A percentile compares a stretch with the other conserved stretches of the same genome.
Evolutionary conservation across 73 alveolate species (phyloP).

Genomic region (Stentor coeruleus): DNA sequence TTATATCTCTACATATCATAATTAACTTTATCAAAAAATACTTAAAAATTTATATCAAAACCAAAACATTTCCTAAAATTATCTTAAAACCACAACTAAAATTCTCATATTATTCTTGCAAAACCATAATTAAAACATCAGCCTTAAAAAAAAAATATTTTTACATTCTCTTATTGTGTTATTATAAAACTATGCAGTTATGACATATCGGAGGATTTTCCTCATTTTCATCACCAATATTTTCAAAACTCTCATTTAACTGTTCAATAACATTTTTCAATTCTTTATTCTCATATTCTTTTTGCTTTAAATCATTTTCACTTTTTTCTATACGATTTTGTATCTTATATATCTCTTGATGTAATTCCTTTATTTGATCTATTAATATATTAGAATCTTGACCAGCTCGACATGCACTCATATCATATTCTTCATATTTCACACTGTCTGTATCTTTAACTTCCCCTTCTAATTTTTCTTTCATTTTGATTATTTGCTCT

Average conservation of each 20-base stretch:
- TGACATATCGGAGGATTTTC: not conserved
- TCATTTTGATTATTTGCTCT: not conserved
- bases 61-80: too few species aligned
- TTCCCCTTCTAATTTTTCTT: not conserved
- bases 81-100: too few species aligned
- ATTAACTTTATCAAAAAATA: too few species aligned
- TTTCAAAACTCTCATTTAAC: not conserved
- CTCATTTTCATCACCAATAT: not conserved
- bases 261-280: not conserved
- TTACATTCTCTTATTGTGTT: too few species aligned
- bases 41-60: too few species aligned
- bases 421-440: not conserved
- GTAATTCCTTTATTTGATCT: not conserved
- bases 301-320: not conserved
- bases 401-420: not conserved
- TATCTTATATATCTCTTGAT: not conserved
- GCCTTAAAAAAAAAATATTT: too few species aligned
- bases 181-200: not conserved
- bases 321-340: not conserved
- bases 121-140: too few species aligned
- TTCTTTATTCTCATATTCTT: not conserved
- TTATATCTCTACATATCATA: too few species aligned
- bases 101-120: too few species aligned
- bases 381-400: not conserved
- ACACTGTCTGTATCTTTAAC: not conserved